Conservation (phyloP, 108 stramenopile genomes). For the Cyclotella atomus region DNA sequence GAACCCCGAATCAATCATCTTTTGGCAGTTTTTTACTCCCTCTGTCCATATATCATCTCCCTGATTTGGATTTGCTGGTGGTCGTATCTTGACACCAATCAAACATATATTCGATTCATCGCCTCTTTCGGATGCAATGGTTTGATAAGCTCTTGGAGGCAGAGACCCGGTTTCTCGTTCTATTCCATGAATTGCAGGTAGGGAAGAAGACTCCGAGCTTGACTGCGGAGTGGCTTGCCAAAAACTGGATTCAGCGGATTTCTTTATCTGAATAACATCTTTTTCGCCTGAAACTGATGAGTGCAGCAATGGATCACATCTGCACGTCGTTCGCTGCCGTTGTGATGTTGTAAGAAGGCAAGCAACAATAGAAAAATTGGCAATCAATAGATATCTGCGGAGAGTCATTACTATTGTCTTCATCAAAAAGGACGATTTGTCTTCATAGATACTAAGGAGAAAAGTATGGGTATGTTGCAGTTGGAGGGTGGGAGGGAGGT, state of each 20-base stretch:
- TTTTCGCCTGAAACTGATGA: conserved; percentile 2
- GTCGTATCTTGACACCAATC: conserved; percentile 19
- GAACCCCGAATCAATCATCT: conserved; percentile 73
- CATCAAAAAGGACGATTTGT: too few species aligned
- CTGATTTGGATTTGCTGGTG: conserved; percentile 4
- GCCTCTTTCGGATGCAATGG: conserved; percentile 9
- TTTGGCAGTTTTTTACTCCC: conserved; percentile 46
- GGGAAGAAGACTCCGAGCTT: not conserved
- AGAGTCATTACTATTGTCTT: too few species aligned
- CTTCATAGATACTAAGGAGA: too few species aligned
- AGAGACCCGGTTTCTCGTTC: conserved; percentile 39
- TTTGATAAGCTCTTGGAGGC: conserved; percentile 43
- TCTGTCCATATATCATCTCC: conserved; percentile 35
- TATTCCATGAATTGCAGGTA: conserved; percentile 29
- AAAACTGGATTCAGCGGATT: conserved; percentile 47
- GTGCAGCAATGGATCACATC: too few species aligned
- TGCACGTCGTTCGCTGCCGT: too few species aligned
- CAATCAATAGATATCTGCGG: too few species aligned
- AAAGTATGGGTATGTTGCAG: too few species aligned
- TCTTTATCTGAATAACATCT: not conserved
- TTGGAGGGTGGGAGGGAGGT: too few species aligned
- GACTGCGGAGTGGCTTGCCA: conserved; percentile 30
- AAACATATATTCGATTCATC: conserved; percentile 18
- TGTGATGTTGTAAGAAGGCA: too few species aligned
- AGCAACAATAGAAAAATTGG: too few species aligned